These are phyloP conservation scores for Monosporascus sp. DNA, from an alignment of 2,329 filamentous ascomycete genomes.

Conservation along the genomic window DNA sequence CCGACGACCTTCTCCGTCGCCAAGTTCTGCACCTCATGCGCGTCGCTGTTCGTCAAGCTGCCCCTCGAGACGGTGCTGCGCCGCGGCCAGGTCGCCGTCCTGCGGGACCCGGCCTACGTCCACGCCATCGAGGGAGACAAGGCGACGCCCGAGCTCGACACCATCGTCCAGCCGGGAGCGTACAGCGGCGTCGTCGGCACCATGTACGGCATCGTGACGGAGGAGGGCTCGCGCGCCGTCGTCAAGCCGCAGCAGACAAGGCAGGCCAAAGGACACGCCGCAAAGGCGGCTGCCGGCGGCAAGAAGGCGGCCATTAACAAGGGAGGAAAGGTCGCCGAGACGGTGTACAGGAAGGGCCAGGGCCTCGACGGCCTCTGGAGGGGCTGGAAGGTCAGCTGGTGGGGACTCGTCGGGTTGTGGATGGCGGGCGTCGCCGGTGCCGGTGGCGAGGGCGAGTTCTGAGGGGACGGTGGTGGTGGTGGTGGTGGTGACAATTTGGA, in stretches of 20 bases:
- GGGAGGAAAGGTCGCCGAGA: conserved; percentile 30
- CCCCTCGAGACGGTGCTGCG: conserved; percentile 89
- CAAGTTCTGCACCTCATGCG: conserved; percentile 73
- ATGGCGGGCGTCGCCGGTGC: conserved; percentile 58
- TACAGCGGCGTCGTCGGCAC: conserved; percentile 88
- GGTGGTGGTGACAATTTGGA: too few relatives aligned
- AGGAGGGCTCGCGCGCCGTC: conserved; percentile 65
- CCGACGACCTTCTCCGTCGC: conserved; percentile 77
- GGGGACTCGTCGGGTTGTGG: conserved; percentile 71
- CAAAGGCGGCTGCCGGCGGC: conserved; percentile 14
- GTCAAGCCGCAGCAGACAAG: conserved; percentile 23
- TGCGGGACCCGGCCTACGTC: conserved; percentile 49
- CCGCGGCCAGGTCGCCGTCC: conserved; percentile 74
- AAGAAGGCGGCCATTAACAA: conserved; percentile 23
- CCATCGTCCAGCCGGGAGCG: conserved; percentile 71
- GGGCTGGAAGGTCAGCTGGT: conserved; percentile 73
- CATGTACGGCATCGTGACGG: conserved; percentile 78
- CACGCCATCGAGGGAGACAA: conserved; percentile 36
- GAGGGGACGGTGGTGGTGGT: too few relatives aligned
- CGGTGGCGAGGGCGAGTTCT: conserved; percentile 58
- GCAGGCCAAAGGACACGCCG: conserved; percentile 19
- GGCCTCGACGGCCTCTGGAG: conserved; percentile 64
- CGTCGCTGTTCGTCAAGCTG: conserved; percentile 79
- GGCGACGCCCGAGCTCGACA: conserved; percentile 44
- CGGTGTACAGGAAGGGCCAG: conserved; percentile 55